Evolutionary conservation across 176 grass and related monocot species (phyloP).

Genomic region (Poa pratensis): DNA sequence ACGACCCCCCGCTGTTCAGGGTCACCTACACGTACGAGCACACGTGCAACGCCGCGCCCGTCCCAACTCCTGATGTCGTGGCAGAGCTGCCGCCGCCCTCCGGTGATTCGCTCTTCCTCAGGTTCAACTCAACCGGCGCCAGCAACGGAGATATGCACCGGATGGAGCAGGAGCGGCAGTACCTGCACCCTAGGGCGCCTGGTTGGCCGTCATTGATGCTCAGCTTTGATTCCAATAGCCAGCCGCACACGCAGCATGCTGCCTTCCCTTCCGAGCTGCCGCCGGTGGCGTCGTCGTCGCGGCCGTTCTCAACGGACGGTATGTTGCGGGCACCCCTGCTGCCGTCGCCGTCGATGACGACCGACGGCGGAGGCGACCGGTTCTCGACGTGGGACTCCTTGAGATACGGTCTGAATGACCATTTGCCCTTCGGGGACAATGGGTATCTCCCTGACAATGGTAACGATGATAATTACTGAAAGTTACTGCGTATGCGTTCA

Average conservation of each 20-base stretch:
- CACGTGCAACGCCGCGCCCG: constrained; percentile 54
- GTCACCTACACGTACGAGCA: constrained; percentile 68
- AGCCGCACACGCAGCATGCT: constrained; percentile 8
- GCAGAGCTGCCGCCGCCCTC: constrained; percentile 13
- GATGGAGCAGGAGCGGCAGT: not conserved
- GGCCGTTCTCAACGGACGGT: constrained; percentile 8
- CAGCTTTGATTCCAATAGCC: constrained; percentile 39
- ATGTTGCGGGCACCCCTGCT: not conserved
- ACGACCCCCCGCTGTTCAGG: constrained; percentile 52
- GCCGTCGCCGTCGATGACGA: not conserved
- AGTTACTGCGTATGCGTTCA: not conserved
- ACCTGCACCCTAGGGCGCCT: not conserved
- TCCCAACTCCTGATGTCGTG: constrained; percentile 49
- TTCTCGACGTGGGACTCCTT: constrained; percentile 39
- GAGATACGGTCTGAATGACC: constrained; percentile 38
- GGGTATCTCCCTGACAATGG: constrained; percentile 32
- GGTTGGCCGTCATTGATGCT: constrained; percentile 42
- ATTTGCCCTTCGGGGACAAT: constrained; percentile 38
- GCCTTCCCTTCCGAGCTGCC: constrained; percentile 37
- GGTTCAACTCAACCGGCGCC: constrained; percentile 43
- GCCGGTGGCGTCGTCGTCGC: not conserved
- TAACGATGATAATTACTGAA: constrained; percentile 39
- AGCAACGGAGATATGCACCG: not conserved
- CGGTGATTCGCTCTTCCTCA: constrained; percentile 36
- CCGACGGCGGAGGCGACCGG: constrained; percentile 30